Conservation (phyloP, 2,329 filamentous ascomycete species). For the Sclerotinia borealis region DNA sequence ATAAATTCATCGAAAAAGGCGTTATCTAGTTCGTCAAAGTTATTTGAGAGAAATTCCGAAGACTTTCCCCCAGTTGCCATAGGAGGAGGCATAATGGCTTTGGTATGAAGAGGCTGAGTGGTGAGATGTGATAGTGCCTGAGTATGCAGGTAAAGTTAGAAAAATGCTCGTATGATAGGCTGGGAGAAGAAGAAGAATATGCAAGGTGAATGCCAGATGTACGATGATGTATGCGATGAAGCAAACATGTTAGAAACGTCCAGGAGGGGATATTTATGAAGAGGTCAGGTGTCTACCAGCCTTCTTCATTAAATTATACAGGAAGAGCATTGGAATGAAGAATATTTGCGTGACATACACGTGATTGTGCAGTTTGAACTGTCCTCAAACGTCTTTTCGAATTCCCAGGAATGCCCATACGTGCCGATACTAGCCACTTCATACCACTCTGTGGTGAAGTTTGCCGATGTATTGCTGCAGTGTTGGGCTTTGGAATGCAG, state of each 20-base stretch:
- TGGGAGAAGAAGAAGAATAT: slow-evolving; percentile 10
- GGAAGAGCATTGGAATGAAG: slow-evolving; percentile 18
- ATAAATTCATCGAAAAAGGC: slow-evolving; percentile 60
- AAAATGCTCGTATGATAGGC: slow-evolving; percentile 7
- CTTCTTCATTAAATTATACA: slow-evolving; percentile 25
- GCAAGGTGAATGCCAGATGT: slow-evolving; percentile 21
- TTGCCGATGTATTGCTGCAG: background rate
- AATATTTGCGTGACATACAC: slow-evolving; percentile 11
- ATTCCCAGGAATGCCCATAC: slow-evolving; percentile 12
- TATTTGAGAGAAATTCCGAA: slow-evolving; percentile 42
- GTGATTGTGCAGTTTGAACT: slow-evolving; percentile 11
- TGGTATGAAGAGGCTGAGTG: slow-evolving; percentile 9
- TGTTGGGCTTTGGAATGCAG: slow-evolving; percentile 4
- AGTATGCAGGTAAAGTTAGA: slow-evolving; percentile 13
- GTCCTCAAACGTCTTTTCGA: slow-evolving; percentile 12
- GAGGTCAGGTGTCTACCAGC: slow-evolving; percentile 23
- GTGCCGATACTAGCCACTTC: slow-evolving; percentile 12
- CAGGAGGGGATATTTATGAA: slow-evolving; percentile 29
- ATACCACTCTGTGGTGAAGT: background rate
- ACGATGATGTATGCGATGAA: slow-evolving; percentile 17
- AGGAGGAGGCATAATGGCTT: slow-evolving; percentile 25
- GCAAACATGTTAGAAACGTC: slow-evolving; percentile 24
- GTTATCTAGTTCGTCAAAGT: slow-evolving; percentile 47
- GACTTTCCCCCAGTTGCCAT: slow-evolving; percentile 39
- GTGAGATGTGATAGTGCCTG: slow-evolving; percentile 12